Evolutionary conservation across 176 grass and related monocot genomes (phyloP), one percentile per base, ranked within the genome.

Genomic region (Raddia distichophylla): DNA sequence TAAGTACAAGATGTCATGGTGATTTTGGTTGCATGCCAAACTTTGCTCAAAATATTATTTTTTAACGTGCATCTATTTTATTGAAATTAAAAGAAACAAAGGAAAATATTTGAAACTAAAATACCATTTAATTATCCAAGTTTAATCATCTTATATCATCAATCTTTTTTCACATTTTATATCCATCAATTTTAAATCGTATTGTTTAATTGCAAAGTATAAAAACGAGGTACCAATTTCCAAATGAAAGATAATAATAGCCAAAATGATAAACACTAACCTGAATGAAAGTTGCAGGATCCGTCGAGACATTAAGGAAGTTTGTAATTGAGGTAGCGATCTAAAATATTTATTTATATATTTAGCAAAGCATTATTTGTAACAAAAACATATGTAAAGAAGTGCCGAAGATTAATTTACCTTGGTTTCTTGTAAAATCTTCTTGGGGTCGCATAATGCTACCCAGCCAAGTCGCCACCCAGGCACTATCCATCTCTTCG

Each of bases 381-480:
- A 9, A 22, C 8, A 34, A 62, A 6, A 82, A 1, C 1, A 37
- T 73, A 34, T 6, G 10, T 71, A 27, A 82, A 55, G 53, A 0
- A 15, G 6, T 0, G 20, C 7, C 18, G 10, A 32, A 33, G n/a
- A 52, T 58, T 69, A 52, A 45, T 69, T 27, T 18, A 90, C 91
- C 74, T 85, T 87, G 7, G 73, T 85, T 67, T 87, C 63, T 83
- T 71, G 71, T 11, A 93, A 44, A 79, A 87, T 73, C 80, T 80
- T 89, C 7, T 40, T 85, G 57, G 80, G 88, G 2, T 91, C 91
- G 9, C 67, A 83, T 2, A 46, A 69, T 8, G 86, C 85, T 47
- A 94, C 74, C 91, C 91, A 94, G 18, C 91, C 91, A 86, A 94
- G 91, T 40, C 88, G 75, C 91, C 91, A 94, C 72, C 91, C 88